phyloP scores from a whole-genome alignment of 306 rosid species.

The Malus fusca region DNA sequence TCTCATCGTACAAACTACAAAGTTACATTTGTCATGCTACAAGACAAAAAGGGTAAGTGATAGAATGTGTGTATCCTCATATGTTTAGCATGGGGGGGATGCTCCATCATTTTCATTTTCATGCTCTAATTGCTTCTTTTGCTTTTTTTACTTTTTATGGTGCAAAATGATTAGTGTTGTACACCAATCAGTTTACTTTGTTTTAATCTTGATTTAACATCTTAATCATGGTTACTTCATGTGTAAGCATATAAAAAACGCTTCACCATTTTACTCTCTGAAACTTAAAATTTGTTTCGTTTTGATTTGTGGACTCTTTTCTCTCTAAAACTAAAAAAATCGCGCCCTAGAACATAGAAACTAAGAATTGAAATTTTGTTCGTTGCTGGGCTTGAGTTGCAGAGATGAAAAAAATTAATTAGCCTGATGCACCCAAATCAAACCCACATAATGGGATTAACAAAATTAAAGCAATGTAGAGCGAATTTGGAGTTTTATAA shows the following conservation, averaged over 20 bases:
- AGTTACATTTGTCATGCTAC: background rate
- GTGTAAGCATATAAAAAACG: background rate
- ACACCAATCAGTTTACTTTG: background rate
- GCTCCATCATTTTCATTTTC: background rate
- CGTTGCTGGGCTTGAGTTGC: too few relatives aligned
- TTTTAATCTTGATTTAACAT: background rate
- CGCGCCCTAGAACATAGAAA: too few relatives aligned
- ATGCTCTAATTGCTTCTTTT: background rate
- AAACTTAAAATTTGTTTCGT: too few relatives aligned
- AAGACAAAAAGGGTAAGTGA: background rate
- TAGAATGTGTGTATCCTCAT: conserved; percentile 20
- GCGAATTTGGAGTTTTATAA: too few relatives aligned
- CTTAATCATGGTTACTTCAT: background rate
- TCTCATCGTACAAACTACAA: conserved; percentile 26
- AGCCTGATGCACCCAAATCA: too few relatives aligned
- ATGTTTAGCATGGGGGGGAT: conserved; percentile 10
- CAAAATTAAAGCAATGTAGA: too few relatives aligned
- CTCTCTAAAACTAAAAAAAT: too few relatives aligned
- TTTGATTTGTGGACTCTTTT: too few relatives aligned
- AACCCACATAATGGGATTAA: too few relatives aligned
- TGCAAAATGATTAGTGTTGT: background rate
- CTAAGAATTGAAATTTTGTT: too few relatives aligned
- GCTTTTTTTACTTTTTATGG: background rate
- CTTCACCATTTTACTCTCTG: too few relatives aligned
- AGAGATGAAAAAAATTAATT: too few relatives aligned